These are phyloP conservation scores for Microbotryum lychnidis-dioicae DNA, from an alignment of 1,284 basidiomycete species.

Conservation along the genomic window DNA sequence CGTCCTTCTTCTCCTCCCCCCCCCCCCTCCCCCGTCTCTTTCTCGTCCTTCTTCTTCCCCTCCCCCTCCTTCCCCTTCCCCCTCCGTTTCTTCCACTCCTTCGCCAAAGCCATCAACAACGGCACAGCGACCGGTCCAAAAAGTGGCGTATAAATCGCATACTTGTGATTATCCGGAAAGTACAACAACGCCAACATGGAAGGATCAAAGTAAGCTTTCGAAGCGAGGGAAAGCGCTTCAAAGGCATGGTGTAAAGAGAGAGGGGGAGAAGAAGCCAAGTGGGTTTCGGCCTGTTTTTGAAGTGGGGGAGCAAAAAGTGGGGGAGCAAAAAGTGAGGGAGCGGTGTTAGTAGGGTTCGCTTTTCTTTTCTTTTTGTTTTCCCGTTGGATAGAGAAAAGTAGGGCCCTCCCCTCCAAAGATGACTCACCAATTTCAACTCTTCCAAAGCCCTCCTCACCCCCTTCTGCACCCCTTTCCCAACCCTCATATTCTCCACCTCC, in stretches of 20 bases:
- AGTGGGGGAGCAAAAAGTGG: no score
- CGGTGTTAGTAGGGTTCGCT: neutral
- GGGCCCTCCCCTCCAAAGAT: no score
- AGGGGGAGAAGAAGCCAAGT: neutral
- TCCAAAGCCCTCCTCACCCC: slow-evolving; percentile 62
- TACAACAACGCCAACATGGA: slow-evolving; percentile 92
- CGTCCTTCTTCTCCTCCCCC: neutral
- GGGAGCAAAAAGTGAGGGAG: neutral
- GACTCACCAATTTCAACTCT: slow-evolving; percentile 59
- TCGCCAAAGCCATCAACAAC: slow-evolving; percentile 23
- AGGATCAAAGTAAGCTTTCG: slow-evolving; percentile 91
- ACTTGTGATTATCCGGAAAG: slow-evolving; percentile 92
- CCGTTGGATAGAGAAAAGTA: neutral
- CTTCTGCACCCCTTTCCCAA: slow-evolving; percentile 62
- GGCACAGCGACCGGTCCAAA: slow-evolving; percentile 63
- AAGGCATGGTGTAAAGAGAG: slow-evolving; percentile 47
- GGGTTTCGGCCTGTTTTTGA: neutral
- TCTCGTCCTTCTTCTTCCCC: neutral
- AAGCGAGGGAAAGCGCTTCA: slow-evolving; percentile 62
- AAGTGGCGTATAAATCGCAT: slow-evolving; percentile 84
- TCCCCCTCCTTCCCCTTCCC: neutral
- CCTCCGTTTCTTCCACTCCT: slow-evolving; percentile 15
- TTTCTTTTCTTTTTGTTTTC: no score
- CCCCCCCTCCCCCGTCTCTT: neutral
- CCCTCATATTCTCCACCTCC: slow-evolving; percentile 83